A percentile compares a stretch with the other conserved stretches of the same genome.
phyloP scores from a whole-genome alignment of 192 early-diverging fungal genomes.

The Backusella westeae region DNA sequence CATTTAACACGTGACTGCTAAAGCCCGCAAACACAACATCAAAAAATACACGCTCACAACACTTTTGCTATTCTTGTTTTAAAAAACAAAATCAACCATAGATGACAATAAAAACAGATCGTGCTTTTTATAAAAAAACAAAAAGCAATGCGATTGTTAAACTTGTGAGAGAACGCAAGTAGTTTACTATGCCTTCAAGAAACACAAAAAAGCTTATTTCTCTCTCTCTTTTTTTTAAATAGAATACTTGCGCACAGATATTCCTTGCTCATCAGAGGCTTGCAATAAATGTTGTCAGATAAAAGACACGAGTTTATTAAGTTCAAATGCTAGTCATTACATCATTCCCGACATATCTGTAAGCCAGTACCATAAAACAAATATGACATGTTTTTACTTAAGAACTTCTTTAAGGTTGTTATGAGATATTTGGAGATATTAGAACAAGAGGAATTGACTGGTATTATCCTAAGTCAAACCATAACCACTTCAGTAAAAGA shows the following conservation, averaged over 20 bases:
- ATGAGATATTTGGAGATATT: slow-evolving; percentile 69
- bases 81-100: neutral
- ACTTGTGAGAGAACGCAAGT: slow-evolving; percentile 50
- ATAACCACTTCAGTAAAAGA: slow-evolving; percentile 49
- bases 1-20: neutral
- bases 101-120: slow-evolving; percentile 20
- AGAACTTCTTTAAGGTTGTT: slow-evolving; percentile 26
- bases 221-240: neutral
- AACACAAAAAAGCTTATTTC: neutral
- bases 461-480: slow-evolving; percentile 70
- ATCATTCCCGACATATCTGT: slow-evolving; percentile 55
- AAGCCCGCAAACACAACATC: too few relatives aligned
- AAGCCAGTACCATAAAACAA: neutral
- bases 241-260: slow-evolving; percentile 60
- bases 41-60: too few relatives aligned
- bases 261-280: slow-evolving; percentile 50
- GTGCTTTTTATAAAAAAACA: slow-evolving; percentile 47
- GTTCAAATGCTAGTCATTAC: slow-evolving; percentile 36
- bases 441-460: slow-evolving; percentile 60
- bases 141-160: slow-evolving; percentile 51
- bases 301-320: slow-evolving; percentile 38
- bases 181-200: neutral
- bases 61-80: neutral
- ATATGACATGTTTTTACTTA: neutral
- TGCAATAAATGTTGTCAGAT: slow-evolving; percentile 38